A percentile compares a stretch with the other conserved stretches of the same genome.
Evolutionary conservation across 1,139 yeast genomes (phyloP).

Genomic region (Magnusiomyces ingens): DNA sequence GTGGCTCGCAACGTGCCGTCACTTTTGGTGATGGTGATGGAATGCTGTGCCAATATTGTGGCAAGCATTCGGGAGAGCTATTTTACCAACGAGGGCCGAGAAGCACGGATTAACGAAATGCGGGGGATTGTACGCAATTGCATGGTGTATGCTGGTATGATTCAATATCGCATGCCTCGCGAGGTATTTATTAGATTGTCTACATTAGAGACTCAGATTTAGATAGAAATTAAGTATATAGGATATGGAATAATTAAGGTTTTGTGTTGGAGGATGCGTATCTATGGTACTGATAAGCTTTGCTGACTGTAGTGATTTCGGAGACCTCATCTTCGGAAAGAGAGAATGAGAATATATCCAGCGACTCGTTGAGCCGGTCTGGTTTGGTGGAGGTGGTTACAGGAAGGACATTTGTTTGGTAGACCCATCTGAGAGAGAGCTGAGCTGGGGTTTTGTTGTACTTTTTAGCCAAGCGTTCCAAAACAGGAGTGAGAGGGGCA

Average conservation of each 20-base stretch:
- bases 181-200: constrained; percentile 76
- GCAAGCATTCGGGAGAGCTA: constrained; percentile 42
- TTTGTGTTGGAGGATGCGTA: constrained; percentile 21
- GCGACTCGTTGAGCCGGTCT: no score
- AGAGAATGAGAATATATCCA: no score
- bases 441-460: constrained; percentile 49
- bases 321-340: no score
- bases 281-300: no score
- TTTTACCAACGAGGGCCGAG: constrained; percentile 46
- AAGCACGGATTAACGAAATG: constrained; percentile 46
- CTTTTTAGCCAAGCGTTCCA: constrained; percentile 43
- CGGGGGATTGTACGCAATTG: constrained; percentile 72
- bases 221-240: background rate
- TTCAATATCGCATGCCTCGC: constrained; percentile 90
- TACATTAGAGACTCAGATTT: constrained; percentile 44
- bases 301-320: no score
- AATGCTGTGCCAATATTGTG: constrained; percentile 59
- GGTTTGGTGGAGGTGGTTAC: no score
- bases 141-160: constrained; percentile 93
- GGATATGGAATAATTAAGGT: background rate
- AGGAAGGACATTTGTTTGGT: no score
- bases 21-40: constrained; percentile 74
- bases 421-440: no score
- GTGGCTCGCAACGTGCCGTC: constrained; percentile 76
- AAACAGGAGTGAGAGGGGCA: no score